phyloP scores from a whole-genome alignment of 306 rosid species.

The Vigna unguiculata region DNA sequence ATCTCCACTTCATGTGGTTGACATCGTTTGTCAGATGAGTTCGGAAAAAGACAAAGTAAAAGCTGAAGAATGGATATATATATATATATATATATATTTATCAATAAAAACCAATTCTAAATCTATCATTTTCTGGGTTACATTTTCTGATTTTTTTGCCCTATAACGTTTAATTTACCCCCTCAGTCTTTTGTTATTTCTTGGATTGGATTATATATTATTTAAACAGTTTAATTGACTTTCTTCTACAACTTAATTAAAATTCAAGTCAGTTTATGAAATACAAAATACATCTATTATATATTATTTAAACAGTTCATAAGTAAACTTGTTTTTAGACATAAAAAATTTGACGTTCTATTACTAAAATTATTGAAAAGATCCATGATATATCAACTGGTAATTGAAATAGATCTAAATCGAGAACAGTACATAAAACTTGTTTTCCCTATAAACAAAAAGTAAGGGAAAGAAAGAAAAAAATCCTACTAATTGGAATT shows the following conservation, averaged over 20 bases:
- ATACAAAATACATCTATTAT: not conserved
- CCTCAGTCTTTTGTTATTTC: too few species aligned
- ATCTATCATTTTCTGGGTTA: constrained; percentile 1
- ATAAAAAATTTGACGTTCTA: not conserved
- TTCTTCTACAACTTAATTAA: too few species aligned
- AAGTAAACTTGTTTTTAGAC: not conserved
- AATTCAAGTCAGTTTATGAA: too few species aligned
- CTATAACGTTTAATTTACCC: not conserved
- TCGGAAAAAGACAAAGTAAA: not conserved
- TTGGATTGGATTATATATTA: too few species aligned
- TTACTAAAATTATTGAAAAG: not conserved
- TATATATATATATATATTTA: not conserved
- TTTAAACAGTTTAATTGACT: too few species aligned
- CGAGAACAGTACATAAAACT: not conserved
- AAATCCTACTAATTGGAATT: not conserved
- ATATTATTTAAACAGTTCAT: not conserved
- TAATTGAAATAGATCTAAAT: constrained; percentile 11
- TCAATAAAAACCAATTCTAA: not conserved
- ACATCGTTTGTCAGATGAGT: constrained; percentile 24
- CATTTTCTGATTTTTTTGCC: not conserved
- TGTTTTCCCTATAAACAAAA: not conserved
- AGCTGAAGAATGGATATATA: constrained; percentile 5
- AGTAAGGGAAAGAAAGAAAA: not conserved
- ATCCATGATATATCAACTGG: not conserved
- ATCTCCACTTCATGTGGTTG: constrained; percentile 35